A percentile compares a stretch with the other conserved stretches of the same genome.
Evolutionary conservation across 2,329 filamentous ascomycete species (phyloP).

Genomic region (Xylariaceae sp.): DNA sequence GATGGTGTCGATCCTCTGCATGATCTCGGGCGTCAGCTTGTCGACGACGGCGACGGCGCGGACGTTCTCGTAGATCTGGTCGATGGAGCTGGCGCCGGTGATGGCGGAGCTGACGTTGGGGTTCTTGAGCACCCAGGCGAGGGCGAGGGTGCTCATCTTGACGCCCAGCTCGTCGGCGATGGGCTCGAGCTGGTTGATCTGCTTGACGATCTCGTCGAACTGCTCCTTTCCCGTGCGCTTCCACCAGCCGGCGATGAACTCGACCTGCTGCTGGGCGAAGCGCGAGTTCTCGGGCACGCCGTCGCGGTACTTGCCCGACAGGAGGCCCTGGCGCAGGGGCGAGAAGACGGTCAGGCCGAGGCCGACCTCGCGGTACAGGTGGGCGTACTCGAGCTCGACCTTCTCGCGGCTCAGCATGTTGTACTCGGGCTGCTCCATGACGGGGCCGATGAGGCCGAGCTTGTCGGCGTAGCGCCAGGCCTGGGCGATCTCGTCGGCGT

Average conservation of each 20-base stretch:
- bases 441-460: constrained; percentile 55
- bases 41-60: constrained; percentile 47
- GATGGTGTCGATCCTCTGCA: constrained; percentile 55
- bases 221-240: constrained; percentile 44
- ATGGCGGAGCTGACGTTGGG: constrained; percentile 57
- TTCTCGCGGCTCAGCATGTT: constrained; percentile 57
- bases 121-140: constrained; percentile 60
- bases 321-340: constrained; percentile 54
- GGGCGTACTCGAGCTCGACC: constrained; percentile 58
- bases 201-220: constrained; percentile 52
- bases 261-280: constrained; percentile 45
- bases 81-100: constrained; percentile 51
- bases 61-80: constrained; percentile 57
- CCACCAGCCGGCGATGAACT: constrained; percentile 50
- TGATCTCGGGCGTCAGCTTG: constrained; percentile 53
- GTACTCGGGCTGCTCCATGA: constrained; percentile 64
- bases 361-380: constrained; percentile 55
- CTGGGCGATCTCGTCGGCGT: constrained; percentile 58
- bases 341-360: constrained; percentile 59
- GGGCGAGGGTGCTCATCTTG: constrained; percentile 49
- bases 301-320: constrained; percentile 64
- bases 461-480: constrained; percentile 57
- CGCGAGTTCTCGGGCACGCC: constrained; percentile 39
- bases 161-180: constrained; percentile 61
- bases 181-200: constrained; percentile 53